Conservation (phyloP, 345 rosid species). For the Sisymbrium altissimum region DNA sequence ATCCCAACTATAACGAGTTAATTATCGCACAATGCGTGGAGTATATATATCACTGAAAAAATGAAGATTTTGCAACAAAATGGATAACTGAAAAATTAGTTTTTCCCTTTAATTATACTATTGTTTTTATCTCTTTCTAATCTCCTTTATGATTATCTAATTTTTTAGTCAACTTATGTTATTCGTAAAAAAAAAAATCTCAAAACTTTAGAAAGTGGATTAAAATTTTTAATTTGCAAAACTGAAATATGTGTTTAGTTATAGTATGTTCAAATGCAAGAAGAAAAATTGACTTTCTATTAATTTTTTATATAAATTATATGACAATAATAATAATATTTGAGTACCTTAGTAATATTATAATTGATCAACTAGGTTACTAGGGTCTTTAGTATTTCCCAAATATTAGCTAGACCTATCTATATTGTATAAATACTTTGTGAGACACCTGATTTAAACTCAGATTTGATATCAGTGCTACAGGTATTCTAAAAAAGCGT, state of each 20-base stretch:
- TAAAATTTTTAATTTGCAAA: not conserved
- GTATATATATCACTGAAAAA: not conserved
- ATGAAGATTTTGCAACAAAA: too few species aligned
- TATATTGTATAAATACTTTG: not conserved
- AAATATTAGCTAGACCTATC: not conserved
- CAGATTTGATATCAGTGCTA: not conserved
- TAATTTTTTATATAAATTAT: not conserved
- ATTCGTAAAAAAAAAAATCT: not conserved
- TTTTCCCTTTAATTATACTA: too few species aligned
- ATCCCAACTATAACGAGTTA: slow-evolving; percentile 14
- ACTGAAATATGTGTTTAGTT: not conserved
- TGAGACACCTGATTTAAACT: not conserved
- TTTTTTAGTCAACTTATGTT: too few species aligned
- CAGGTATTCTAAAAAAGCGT: too few species aligned
- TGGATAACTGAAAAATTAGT: too few species aligned
- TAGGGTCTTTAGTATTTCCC: not conserved
- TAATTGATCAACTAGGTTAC: not conserved
- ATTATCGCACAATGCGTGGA: not conserved
- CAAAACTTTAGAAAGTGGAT: not conserved
- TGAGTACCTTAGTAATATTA: not conserved
- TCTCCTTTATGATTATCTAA: too few species aligned
- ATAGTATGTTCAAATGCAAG: not conserved
- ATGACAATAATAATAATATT: not conserved
- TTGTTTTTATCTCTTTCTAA: too few species aligned
- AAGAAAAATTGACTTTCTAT: not conserved